Evolutionary conservation across 2,329 filamentous ascomycete genomes (phyloP), one percentile per base, ranked within the genome.

Genomic region (Cytospora schulzeri): DNA sequence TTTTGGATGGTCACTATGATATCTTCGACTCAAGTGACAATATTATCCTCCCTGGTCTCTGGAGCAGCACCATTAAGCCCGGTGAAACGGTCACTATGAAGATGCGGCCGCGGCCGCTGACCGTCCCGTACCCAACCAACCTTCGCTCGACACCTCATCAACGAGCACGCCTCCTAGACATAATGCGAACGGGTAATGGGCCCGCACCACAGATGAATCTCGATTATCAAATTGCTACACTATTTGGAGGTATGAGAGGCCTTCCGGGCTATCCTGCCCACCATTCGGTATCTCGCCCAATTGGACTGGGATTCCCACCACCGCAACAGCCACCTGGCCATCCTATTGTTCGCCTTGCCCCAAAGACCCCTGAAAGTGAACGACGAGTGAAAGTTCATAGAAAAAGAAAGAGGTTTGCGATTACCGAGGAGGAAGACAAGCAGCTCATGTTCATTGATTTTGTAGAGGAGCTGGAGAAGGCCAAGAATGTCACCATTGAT

Each of bases 361-460:
- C n/a, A n/a, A n/a, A n/a, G n/a, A n/a, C n/a, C n/a, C n/a, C n/a
- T n/a, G n/a, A n/a, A n/a, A n/a, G n/a, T n/a, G n/a, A n/a, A n/a
- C n/a, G n/a, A n/a, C n/a, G n/a, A n/a, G n/a, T n/a, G n/a, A n/a
- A n/a, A n/a, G n/a, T n/a, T n/a, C n/a, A n/a, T n/a, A n/a, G n/a
- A n/a, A n/a, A n/a, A n/a, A n/a, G n/a, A n/a, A n/a, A n/a, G n/a
- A n/a, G n/a, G n/a, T n/a, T n/a, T 9, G 29, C 48, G 1, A 62
- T 65, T 17, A 65, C 48, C 11, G 53, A 33, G 54, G 38, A 61
- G 7, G 63, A 65, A 33, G 54, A 65, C 6, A 53, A 58, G 50
- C 59, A 65, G 28, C 24, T 65, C 24, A 58, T 31, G 35, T 62
- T 65, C 50, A 28, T 65, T 12, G 41, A 65, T 35, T 65, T 62